Base-by-base conservation (phyloP, 495 filamentous ascomycete species). In the Parachaetomium inaequale region DNA sequence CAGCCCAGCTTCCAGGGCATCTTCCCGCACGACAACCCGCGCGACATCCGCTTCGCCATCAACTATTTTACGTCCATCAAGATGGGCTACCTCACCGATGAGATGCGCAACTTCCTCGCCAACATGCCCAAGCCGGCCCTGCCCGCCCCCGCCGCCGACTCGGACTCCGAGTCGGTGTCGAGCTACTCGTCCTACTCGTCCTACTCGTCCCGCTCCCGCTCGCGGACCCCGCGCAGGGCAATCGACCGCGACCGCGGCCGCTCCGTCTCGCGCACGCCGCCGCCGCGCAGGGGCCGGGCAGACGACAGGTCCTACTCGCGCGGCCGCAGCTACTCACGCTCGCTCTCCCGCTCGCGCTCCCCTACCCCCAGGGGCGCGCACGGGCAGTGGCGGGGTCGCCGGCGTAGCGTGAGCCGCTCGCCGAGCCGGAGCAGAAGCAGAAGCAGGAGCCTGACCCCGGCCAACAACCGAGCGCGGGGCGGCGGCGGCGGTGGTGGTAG, bases 11-110 rank as follows among this genome's bases (percentile, higher is more conserved):
- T 95, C 62, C 82, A 88, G 31, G 93, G 95, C 54, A 76, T 99
- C 10, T 99, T 99, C 83, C 95, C 94, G 0, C 86, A 75, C 36
- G 91, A 97, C 69, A 90, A 93, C 68, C 85, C 91, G 8, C 85
- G 88, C 59, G 91, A 96, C 74, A 93, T 91, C 15, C 87, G 94
- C 46, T 99, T 99, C 80, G 90, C 93, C 21, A 95, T 98, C 85
- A 99, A 99, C 74, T 99, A 96, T 78, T 98, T 98, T 74, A 99
- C 94, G 8, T 91, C 90, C 66, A 93, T 99, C 72, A 91, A 92
- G 61, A 92, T 99, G 87, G 94, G 94, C 74, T 85, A 82, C 32
- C 76, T 99, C 65, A 99, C 94, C 14, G 95, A 98, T 65, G 89
- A 92, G 65, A 96, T 98, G 93, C 86, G 94, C 67, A 90, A 92